A percentile compares a stretch with the other conserved stretches of the same genome.
Evolutionary conservation across 2,329 filamentous ascomycete genomes (phyloP).

Genomic region (Colletotrichum paranaense): DNA sequence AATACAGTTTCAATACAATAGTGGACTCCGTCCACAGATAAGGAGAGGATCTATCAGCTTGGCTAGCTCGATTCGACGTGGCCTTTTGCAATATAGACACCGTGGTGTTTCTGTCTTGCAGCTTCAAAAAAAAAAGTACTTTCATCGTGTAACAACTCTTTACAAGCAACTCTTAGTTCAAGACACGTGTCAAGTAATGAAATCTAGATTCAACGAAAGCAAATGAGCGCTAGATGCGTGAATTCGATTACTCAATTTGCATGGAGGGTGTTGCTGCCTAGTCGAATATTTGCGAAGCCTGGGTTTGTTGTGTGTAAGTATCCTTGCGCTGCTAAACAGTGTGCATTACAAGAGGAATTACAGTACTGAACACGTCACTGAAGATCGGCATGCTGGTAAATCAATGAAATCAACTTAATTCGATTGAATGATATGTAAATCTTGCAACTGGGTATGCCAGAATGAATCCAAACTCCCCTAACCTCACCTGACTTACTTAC

Average conservation of each 20-base stretch:
- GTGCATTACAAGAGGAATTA: too few relatives aligned
- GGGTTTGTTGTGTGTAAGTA: neutral
- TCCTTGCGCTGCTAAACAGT: too few relatives aligned
- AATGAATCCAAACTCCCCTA: too few relatives aligned
- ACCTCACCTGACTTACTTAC: too few relatives aligned
- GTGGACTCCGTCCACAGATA: neutral
- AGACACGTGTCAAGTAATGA: neutral
- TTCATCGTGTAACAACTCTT: neutral
- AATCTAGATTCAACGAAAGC: neutral
- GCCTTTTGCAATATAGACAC: neutral
- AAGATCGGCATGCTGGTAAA: too few relatives aligned
- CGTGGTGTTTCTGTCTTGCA: neutral
- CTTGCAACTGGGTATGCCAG: too few relatives aligned
- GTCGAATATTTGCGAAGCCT: too few relatives aligned
- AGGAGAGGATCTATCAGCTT: neutral
- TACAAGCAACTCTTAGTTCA: neutral
- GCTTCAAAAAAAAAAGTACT: neutral
- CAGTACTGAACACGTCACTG: too few relatives aligned
- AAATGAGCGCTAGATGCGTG: neutral
- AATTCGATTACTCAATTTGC: neutral
- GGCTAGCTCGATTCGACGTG: neutral
- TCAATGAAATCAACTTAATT: too few relatives aligned
- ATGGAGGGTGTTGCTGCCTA: too few relatives aligned
- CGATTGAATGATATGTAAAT: too few relatives aligned
- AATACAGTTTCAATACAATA: too few relatives aligned